Conservation (phyloP, 148 eudicot species). For the Cornus controversa region DNA sequence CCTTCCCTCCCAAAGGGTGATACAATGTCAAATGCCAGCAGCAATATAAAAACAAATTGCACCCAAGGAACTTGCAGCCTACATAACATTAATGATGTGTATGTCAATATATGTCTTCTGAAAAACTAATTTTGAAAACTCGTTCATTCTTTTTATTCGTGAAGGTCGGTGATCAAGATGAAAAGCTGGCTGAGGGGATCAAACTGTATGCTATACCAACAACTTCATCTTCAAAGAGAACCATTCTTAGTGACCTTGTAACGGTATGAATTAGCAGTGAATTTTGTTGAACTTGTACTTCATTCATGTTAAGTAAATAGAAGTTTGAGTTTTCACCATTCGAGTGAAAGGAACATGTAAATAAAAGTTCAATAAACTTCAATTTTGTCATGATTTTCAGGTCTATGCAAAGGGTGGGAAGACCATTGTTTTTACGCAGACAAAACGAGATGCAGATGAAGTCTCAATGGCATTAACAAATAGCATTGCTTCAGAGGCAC, state of each 20-base stretch:
- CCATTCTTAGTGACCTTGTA: constrained; percentile 80
- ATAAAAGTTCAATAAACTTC: neutral
- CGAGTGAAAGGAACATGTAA: neutral
- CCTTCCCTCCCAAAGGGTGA: no score
- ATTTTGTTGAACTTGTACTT: neutral
- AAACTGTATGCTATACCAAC: constrained; percentile 76
- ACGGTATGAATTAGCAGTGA: constrained; percentile 47
- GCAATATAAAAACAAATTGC: no score
- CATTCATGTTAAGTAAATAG: neutral
- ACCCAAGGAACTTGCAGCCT: neutral
- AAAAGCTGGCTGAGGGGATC: constrained; percentile 93
- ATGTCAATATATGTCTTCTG: neutral
- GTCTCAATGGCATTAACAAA: constrained; percentile 80
- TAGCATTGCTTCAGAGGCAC: constrained; percentile 92
- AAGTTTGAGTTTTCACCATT: neutral
- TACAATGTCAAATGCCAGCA: no score
- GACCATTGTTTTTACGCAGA: constrained; percentile 90
- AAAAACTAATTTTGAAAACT: neutral
- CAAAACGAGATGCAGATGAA: constrained; percentile 96
- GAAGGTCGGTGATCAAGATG: constrained; percentile 93
- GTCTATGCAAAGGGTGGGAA: constrained; percentile 97
- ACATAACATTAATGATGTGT: neutral
- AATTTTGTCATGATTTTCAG: constrained; percentile 33
- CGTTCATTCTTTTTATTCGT: constrained; percentile 7
- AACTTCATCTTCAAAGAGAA: constrained; percentile 69